phyloP scores from a whole-genome alignment of 805 yeast species.

The Myxozyma neotropica region DNA sequence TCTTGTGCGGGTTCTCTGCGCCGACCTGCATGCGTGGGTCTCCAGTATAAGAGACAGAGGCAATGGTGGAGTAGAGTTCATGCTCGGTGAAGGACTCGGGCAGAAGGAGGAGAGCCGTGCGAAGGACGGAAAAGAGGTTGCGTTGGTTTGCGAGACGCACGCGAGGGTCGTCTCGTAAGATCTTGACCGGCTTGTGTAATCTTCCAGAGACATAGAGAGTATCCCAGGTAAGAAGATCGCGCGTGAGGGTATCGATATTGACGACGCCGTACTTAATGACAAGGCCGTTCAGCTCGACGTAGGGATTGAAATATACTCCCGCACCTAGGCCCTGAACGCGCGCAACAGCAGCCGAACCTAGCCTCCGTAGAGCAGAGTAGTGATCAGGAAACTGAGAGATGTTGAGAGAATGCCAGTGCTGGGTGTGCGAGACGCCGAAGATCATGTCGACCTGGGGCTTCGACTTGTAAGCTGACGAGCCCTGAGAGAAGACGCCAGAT shows the following conservation, averaged over 20 bases:
- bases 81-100: conserved; percentile 56
- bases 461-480: conserved; percentile 39
- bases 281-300: conserved; percentile 61
- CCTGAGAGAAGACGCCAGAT: conserved; percentile 87
- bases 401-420: conserved; percentile 76
- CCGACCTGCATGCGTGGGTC: conserved; percentile 87
- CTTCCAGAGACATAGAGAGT: conserved; percentile 89
- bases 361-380: conserved; percentile 66
- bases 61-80: conserved; percentile 74
- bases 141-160: conserved; percentile 69
- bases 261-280: conserved; percentile 86
- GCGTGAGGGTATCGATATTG: conserved; percentile 58
- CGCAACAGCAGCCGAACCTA: conserved; percentile 63
- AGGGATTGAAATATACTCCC: conserved; percentile 94
- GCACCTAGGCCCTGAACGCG: conserved; percentile 73
- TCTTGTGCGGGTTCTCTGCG: conserved; percentile 82
- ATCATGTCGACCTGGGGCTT: conserved; percentile 84
- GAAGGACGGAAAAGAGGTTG: conserved; percentile 76
- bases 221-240: conserved; percentile 82
- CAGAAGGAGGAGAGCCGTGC: conserved; percentile 62
- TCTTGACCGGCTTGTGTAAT: conserved; percentile 88
- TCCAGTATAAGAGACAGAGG: conserved; percentile 83
- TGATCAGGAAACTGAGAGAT: conserved; percentile 68
- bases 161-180: conserved; percentile 64
- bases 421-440: conserved; percentile 73